Conservation (phyloP, 306 rosid genomes). For the Cicer chorassanicum region DNA sequence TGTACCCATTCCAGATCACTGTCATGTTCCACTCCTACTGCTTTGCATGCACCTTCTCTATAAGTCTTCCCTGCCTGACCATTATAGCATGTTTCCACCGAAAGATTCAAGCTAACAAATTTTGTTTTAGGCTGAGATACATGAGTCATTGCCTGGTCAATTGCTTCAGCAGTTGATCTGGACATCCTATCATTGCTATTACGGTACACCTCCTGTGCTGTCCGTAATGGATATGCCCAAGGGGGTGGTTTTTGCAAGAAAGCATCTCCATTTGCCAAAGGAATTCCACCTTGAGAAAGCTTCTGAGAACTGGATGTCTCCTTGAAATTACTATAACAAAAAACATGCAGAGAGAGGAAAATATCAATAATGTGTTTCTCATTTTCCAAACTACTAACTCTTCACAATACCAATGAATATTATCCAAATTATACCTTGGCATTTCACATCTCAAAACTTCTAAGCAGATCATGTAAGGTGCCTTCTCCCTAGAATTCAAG, state of each 20-base stretch:
- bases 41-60: constrained; percentile 43
- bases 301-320: constrained; percentile 78
- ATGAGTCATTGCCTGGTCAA: constrained; percentile 98
- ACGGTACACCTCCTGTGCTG: constrained; percentile 94
- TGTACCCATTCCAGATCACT: constrained; percentile 84
- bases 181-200: constrained; percentile 99
- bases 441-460: constrained; percentile 91
- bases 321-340: constrained; percentile 72
- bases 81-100: constrained; percentile 57
- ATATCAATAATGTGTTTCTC: constrained; percentile 38
- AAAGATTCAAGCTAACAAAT: constrained; percentile 66
- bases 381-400: constrained; percentile 36
- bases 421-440: constrained; percentile 68
- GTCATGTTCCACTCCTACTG: constrained; percentile 51
- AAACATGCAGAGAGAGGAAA: constrained; percentile 39
- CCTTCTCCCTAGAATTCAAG: constrained; percentile 98
- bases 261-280: constrained; percentile 97
- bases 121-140: constrained; percentile 70
- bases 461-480: constrained; percentile 86
- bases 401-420: constrained; percentile 31
- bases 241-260: constrained; percentile 91
- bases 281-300: constrained; percentile 96
- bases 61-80: constrained; percentile 49
- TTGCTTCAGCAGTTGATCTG: constrained; percentile 93
- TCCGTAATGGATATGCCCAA: constrained; percentile 98